Base-by-base conservation (phyloP, 257 asterid genomes). In the Solanum raphanifolium region DNA sequence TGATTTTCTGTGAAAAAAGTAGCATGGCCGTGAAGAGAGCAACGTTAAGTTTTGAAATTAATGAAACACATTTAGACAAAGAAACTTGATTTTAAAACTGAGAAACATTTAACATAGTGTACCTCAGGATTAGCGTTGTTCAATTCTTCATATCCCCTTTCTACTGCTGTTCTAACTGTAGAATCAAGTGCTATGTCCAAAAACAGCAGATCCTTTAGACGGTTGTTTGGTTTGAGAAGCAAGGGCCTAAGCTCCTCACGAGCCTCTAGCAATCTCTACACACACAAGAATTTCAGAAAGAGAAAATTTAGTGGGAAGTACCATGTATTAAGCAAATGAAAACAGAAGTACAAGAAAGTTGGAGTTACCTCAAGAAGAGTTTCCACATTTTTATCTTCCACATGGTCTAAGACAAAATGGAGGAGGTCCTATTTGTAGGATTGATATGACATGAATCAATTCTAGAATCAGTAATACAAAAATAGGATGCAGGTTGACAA, bases 111-210 rank as follows among this genome's bases (percentile, higher is more conserved):
- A 86, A 71, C 12, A 71, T 65, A 68, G 43, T 87, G 85, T 91
- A 97, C 99, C 98, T 96, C 98, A 46, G 99, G 98, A 87, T 91
- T 88, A 84, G 98, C 95, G 86, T 90, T 91, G 91, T 89, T 95
- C 90, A 97, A 88, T 90, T 93, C 98, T 88, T 97, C 99, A 87
- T 96, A 97, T 76, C 98, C 98, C 90, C 99, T 98, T 86, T 97
- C 99, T 62, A 97, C 92, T 90, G 98, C 96, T 88, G 99, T 97
- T 89, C 99, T 95, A 86, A 95, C 98, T 85, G 99, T 92, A 89
- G 99, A 97, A 90, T 97, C 99, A 27, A 97, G 95, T 89, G 99
- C 98, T 89, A 97, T 90, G 90, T 97, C 99, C 90, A 97, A 92
- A 93, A 97, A 97, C 36, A 97, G 69, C 88, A 97, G 95, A 94